Percentiles rank a stretch among this genome's conserved stretches.
These are phyloP conservation scores for Capsicum chinense DNA, from an alignment of 257 asterid species.

Conservation along the genomic window DNA sequence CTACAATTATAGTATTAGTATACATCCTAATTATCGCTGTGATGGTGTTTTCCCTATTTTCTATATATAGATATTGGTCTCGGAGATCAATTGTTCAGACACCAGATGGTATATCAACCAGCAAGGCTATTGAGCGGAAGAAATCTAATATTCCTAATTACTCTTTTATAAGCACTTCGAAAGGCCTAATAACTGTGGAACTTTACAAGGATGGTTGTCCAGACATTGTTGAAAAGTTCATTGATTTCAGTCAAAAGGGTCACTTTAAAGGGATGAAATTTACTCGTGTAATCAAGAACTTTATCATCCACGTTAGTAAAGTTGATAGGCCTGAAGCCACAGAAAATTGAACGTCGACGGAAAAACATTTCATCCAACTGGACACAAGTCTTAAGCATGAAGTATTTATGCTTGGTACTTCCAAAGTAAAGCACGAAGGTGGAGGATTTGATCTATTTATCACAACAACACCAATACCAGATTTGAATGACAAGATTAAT, in stretches of 20 bases:
- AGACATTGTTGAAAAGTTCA: conserved; percentile 69
- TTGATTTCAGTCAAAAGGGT: conserved; percentile 63
- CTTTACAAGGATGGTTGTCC: conserved; percentile 89
- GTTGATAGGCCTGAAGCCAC: too few relatives aligned
- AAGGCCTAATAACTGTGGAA: conserved; percentile 84
- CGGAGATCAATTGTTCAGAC: conserved; percentile 37
- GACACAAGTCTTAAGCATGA: too few relatives aligned
- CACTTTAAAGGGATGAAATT: conserved; percentile 81
- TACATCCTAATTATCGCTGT: conserved; percentile 39
- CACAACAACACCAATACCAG: too few relatives aligned
- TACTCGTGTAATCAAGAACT: conserved; percentile 40
- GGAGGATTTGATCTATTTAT: too few relatives aligned
- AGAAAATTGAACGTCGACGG: too few relatives aligned
- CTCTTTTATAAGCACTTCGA: conserved; percentile 78
- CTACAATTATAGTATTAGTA: conserved; percentile 36
- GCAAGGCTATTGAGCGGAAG: conserved; percentile 37
- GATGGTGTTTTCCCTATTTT: conserved; percentile 48
- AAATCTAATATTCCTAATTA: conserved; percentile 65
- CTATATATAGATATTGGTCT: conserved; percentile 47
- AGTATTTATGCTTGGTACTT: too few relatives aligned
- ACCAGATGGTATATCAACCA: conserved; percentile 19
- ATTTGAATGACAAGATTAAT: too few relatives aligned
- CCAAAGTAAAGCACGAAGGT: too few relatives aligned
- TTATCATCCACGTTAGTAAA: too few relatives aligned
- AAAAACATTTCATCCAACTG: too few relatives aligned